Percentiles rank a stretch among this genome's conserved stretches.
phyloP scores from a whole-genome alignment of 176 grass and related monocot species.

The Eragrostis curvula region DNA sequence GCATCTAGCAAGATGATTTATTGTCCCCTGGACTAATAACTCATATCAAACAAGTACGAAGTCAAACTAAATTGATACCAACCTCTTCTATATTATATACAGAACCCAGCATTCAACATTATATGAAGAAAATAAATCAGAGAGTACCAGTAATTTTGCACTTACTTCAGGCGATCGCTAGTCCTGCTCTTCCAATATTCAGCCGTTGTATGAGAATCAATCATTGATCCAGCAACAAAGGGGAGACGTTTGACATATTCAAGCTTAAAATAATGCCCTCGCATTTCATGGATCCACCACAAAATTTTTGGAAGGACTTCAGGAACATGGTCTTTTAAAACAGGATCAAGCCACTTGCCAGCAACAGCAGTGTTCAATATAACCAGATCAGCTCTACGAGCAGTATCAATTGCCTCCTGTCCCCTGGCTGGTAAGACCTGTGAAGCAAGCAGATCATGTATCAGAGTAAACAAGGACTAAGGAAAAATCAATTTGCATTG shows the following conservation, averaged over 20 bases:
- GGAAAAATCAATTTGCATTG: background rate
- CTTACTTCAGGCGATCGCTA: conserved; percentile 84
- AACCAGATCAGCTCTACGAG: conserved; percentile 84
- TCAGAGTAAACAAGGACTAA: conserved; percentile 19
- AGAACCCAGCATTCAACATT: conserved; percentile 28
- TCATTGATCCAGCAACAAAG: conserved; percentile 88
- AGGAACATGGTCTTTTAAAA: conserved; percentile 75
- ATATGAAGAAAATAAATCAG: background rate
- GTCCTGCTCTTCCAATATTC: conserved; percentile 96
- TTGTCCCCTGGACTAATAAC: background rate
- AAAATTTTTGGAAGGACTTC: conserved; percentile 92
- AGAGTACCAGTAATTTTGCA: conserved; percentile 33
- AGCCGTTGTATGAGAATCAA: conserved; percentile 86
- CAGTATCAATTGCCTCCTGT: conserved; percentile 69
- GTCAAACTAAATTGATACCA: conserved; percentile 13
- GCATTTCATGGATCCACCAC: conserved; percentile 99
- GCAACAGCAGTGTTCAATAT: conserved; percentile 93
- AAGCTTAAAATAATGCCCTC: conserved; percentile 96
- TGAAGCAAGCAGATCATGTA: conserved; percentile 27
- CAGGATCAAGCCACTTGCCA: conserved; percentile 94
- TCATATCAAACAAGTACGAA: conserved; percentile 10
- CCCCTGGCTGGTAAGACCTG: conserved; percentile 79
- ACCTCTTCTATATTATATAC: conserved; percentile 21
- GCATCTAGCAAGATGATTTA: conserved; percentile 23
- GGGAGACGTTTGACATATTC: conserved; percentile 96